phyloP scores from a whole-genome alignment of 1,284 basidiomycete species.

The Ustilago curta region DNA sequence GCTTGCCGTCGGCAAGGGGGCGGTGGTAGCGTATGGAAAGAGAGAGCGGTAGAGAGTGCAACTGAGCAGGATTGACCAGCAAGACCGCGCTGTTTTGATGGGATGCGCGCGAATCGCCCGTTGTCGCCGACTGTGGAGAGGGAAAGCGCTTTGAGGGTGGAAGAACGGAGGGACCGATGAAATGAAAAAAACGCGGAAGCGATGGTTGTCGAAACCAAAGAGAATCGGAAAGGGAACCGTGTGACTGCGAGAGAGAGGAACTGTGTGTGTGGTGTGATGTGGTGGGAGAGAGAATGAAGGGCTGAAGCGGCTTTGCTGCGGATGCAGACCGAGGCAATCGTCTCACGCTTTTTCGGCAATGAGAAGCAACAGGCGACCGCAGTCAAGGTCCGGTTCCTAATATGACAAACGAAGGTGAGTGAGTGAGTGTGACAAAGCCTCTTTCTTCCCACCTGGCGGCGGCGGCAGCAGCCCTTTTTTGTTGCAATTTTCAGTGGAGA shows the following conservation, averaged over 20 bases:
- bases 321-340: not conserved
- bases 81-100: slow-evolving; percentile 7
- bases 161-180: not conserved
- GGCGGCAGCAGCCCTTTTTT: not conserved
- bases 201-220: slow-evolving; percentile 1
- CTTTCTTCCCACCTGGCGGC: slow-evolving; percentile 5
- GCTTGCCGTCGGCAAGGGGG: not conserved
- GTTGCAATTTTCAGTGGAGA: not conserved
- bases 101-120: slow-evolving; percentile 1
- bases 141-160: not conserved
- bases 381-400: too few relatives aligned
- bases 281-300: not conserved
- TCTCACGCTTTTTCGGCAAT: slow-evolving; percentile 3
- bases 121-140: not conserved
- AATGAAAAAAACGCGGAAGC: not conserved
- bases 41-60: not conserved
- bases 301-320: slow-evolving; percentile 1
- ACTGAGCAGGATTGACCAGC: slow-evolving; percentile 23
- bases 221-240: not conserved
- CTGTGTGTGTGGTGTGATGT: not conserved
- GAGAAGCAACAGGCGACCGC: not conserved
- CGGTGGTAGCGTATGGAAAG: not conserved
- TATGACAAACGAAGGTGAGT: slow-evolving; percentile 1
- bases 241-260: not conserved
- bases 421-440: not conserved